Evolutionary conservation across 176 grass and related monocot genomes (phyloP).

Genomic region (Bothriochloa decipiens): DNA sequence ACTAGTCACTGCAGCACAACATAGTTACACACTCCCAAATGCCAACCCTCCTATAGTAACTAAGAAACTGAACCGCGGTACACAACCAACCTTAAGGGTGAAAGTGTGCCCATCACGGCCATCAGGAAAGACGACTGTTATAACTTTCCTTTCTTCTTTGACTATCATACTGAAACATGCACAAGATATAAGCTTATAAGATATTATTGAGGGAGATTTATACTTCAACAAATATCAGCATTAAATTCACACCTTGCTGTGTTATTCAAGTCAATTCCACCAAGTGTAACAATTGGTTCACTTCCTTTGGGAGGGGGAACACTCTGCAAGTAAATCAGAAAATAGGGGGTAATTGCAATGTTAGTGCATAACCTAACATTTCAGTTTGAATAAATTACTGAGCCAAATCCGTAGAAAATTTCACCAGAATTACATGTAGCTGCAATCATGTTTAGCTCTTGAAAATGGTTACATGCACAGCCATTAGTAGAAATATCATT

Average conservation of each 20-base stretch:
- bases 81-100: constrained; percentile 72
- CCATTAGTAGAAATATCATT: constrained; percentile 12
- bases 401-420: constrained; percentile 10
- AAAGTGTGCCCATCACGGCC: constrained; percentile 76
- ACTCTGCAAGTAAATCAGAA: constrained; percentile 66
- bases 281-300: constrained; percentile 78
- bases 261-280: constrained; percentile 89
- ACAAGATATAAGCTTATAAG: constrained; percentile 30
- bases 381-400: not conserved
- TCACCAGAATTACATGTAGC: constrained; percentile 1
- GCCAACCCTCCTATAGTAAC: constrained; percentile 16
- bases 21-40: constrained; percentile 10
- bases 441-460: constrained; percentile 32
- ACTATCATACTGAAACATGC: constrained; percentile 76
- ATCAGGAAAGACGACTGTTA: constrained; percentile 90
- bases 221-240: constrained; percentile 25
- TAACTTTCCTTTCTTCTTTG: constrained; percentile 86
- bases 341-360: constrained; percentile 24
- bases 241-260: constrained; percentile 75
- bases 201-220: constrained; percentile 22
- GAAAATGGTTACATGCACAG: constrained; percentile 16
- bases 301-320: constrained; percentile 61
- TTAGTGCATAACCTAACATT: constrained; percentile 22
- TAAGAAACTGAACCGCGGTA: constrained; percentile 17
- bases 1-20: constrained; percentile 20